phyloP scores from a whole-genome alignment of 78 protist genomes.

The Polysphondylium violaceum region DNA sequence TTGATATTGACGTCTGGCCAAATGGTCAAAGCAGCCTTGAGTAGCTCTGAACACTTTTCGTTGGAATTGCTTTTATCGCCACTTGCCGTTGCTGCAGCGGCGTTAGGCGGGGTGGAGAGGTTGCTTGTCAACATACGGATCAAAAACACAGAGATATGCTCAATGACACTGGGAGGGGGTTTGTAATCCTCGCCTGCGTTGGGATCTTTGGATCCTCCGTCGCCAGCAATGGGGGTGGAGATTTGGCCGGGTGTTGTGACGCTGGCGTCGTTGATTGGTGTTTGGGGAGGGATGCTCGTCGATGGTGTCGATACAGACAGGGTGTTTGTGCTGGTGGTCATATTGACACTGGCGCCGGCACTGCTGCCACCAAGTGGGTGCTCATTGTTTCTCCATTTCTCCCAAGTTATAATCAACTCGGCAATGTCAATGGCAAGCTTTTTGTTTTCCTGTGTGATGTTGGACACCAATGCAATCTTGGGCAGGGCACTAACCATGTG shows the following conservation, averaged over 20 bases:
- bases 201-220: background rate
- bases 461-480: conserved; percentile 83
- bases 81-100: no score
- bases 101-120: no score
- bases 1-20: conserved; percentile 86
- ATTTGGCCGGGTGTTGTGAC: conserved; percentile 49
- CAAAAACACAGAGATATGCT: conserved; percentile 42
- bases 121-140: conserved; percentile 28
- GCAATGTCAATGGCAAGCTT: conserved; percentile 90
- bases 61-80: background rate
- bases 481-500: conserved; percentile 91
- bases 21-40: conserved; percentile 24
- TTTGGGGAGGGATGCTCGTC: conserved; percentile 18
- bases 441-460: conserved; percentile 87
- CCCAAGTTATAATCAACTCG: conserved; percentile 91
- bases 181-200: conserved; percentile 31
- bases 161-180: conserved; percentile 27
- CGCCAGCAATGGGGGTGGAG: conserved; percentile 8
- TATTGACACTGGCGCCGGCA: background rate
- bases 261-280: conserved; percentile 33
- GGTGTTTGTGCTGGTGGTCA: background rate
- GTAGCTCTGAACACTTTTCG: conserved; percentile 50
- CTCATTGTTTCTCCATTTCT: conserved; percentile 40
- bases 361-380: conserved; percentile 1
- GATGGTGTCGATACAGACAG: background rate